These are phyloP conservation scores for Triticum dicoccoides DNA, from an alignment of 176 grass and related monocot genomes.

Conservation along the genomic window DNA sequence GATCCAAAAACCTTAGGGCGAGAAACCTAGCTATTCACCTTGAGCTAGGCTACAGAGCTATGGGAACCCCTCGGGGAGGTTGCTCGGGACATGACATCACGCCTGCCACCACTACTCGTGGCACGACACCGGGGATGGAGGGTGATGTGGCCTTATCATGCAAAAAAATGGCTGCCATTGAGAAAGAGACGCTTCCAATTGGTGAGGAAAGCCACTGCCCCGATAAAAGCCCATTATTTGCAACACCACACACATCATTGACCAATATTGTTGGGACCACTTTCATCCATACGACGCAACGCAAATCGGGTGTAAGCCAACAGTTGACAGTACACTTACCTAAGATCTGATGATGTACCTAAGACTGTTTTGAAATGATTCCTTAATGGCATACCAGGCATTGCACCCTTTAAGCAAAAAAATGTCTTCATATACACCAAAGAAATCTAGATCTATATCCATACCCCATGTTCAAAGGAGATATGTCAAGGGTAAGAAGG, in stretches of 20 bases:
- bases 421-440: background rate
- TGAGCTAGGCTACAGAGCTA: slow-evolving; percentile 26
- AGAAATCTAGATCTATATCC: background rate
- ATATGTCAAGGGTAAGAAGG: background rate
- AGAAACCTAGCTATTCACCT: slow-evolving; percentile 31
- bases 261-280: background rate
- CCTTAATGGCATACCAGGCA: background rate
- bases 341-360: background rate
- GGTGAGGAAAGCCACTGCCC: background rate
- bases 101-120: slow-evolving; percentile 1
- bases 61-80: slow-evolving; percentile 35
- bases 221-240: background rate
- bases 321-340: background rate
- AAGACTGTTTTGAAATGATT: background rate
- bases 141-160: background rate
- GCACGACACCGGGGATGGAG: background rate
- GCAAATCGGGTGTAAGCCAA: background rate
- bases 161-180: background rate
- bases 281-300: background rate
- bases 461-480: background rate
- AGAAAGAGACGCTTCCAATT: background rate
- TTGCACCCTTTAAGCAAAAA: background rate
- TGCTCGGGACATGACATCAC: slow-evolving; percentile 11
- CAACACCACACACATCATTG: background rate
- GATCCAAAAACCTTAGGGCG: background rate